Evolutionary conservation across 257 asterid species (phyloP), one percentile per base, ranked within the genome.

Genomic region (Linderniella brevidens): DNA sequence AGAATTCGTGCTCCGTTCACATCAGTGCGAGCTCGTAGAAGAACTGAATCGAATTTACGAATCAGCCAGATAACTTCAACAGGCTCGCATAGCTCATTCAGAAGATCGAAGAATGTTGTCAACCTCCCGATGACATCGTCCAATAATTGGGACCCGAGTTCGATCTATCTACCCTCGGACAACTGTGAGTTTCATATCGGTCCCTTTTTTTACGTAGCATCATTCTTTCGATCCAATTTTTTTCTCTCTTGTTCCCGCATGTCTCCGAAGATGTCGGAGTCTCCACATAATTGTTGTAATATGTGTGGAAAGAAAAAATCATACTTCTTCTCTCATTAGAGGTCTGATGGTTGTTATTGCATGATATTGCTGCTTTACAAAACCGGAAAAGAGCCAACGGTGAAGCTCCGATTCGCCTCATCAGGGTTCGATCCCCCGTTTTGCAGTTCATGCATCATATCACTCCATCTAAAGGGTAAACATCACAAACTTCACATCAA

Each of bases 101-200:
- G 80, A 90, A 90, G 67, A 90, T 90, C 96, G 94, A 90, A 70
- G 96, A 82, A 49, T 90, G 96, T 65, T 96, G 99, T 37, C 99
- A 85, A 68, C 99, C 96, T 3, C 96, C 96, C 3, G 75, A 71
- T 41, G 99, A 90, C 53, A 85, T 90, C 19, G 92, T 90, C 48
- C 78, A 70, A 58, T 93, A 85, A 76, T 75, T 90, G n/a, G 83
- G 86, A 52, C 96, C 98, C 8, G 99, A 76, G 17, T 77, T 82
- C 35, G 93, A 85, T 67, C 50, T 90, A 29, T 79, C 94, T 19
- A 69, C 25, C 59, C 69, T 85, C 38, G 94, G 94, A 55, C 94
- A 79, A 44, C 46, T 85, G 94, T 90, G 61, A 85, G 96, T 68
- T 37, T 20, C 35, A 35, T 42, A 35, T 45, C 15, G 5, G 41